A percentile compares a stretch with the other conserved stretches of the same genome.
Evolutionary conservation across 1,284 basidiomycete species (phyloP).

Genomic region (Cystobasidium sp.): DNA sequence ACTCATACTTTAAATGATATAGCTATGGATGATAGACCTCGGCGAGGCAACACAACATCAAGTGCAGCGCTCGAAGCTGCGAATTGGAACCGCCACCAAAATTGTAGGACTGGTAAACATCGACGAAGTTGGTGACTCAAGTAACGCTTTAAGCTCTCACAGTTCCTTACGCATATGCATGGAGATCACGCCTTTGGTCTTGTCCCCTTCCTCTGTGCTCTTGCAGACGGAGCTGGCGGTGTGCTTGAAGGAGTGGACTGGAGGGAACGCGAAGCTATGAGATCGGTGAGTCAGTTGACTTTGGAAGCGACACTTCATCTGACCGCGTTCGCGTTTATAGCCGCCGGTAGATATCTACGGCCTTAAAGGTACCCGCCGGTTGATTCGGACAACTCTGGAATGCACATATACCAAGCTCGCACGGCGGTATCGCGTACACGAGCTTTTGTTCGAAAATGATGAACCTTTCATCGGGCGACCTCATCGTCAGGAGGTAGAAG

Average conservation of each 20-base stretch:
- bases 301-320: neutral
- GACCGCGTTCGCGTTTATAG: constrained; percentile 53
- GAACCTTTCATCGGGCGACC: constrained; percentile 61
- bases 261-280: constrained; percentile 35
- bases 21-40: constrained; percentile 72
- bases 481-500: constrained; percentile 71
- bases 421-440: constrained; percentile 78
- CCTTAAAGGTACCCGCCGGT: constrained; percentile 76
- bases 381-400: constrained; percentile 73
- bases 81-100: constrained; percentile 66
- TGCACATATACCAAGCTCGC: constrained; percentile 70
- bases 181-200: constrained; percentile 84
- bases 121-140: neutral
- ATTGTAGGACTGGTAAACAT: constrained; percentile 57
- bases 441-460: constrained; percentile 67
- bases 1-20: neutral
- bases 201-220: constrained; percentile 69
- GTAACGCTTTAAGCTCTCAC: too few species aligned
- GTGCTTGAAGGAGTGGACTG: constrained; percentile 43
- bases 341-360: constrained; percentile 78
- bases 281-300: constrained; percentile 29
- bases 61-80: constrained; percentile 68
- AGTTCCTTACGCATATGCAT: constrained; percentile 87
- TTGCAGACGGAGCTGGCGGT: constrained; percentile 45
- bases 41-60: constrained; percentile 86